Base-by-base conservation (phyloP, 306 rosid species). In the Inga laurina region DNA sequence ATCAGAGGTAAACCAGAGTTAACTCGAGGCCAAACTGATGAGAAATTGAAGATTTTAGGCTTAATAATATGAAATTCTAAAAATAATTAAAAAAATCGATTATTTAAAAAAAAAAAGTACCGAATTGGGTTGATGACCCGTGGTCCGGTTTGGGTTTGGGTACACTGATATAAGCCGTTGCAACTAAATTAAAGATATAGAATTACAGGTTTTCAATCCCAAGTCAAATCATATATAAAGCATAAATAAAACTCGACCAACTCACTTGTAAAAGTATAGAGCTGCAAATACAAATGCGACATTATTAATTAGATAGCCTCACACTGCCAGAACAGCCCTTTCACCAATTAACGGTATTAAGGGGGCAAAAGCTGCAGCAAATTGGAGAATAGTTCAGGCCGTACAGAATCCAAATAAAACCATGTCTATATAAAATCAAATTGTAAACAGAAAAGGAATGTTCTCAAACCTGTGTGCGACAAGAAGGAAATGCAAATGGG, bases 231-330 rank as follows among this genome's bases (percentile, higher is more conserved):
- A 34, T 19, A 13, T 56, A 76, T 59, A 76, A 39, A n/a, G 64
- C 72, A 77, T 22, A n/a, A 10, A 77, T 43, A 43, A 77, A 41
- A 76, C 27, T 27, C 27, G 52, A 10, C 72, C 37, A 82, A 49
- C 84, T 81, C 69, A 93, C 97, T 88, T 82, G 90, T 92, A 86
- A 66, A 92, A 81, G 87, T 90, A 96, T 65, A 86, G 79, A 4
- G 97, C 96, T 0, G 92, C 92, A 27, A 93, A 72, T 44, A 96
- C 82, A 83, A 96, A 92, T 13, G 92, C 93, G 65, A 91, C 59
- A 84, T 93, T 96, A 64, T 78, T 90, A 81, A 96, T 90, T 77
- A 90, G 39, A 83, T 89, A 90, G 76, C 90, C 97, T 21, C 94
- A 93, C 37, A 92, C 57, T 2, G 85, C 94, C 86, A 96, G 51